Evolutionary conservation across 345 rosid genomes (phyloP).

Genomic region (Melaleuca alternifolia): DNA sequence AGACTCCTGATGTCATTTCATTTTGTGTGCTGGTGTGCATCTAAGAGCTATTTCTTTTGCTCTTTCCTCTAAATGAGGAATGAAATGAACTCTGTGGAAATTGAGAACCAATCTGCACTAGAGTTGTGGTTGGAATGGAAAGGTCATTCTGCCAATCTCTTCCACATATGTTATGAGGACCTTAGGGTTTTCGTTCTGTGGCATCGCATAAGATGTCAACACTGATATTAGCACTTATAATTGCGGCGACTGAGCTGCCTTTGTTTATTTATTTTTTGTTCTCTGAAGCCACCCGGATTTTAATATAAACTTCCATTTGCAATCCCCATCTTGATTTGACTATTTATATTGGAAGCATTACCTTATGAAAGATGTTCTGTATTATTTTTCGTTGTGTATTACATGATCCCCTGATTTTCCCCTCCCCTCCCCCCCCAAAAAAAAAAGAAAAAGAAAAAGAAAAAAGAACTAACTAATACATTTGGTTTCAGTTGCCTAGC

Average conservation of each 20-base stretch:
- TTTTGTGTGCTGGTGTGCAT: not conserved
- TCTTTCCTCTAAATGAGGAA: not conserved
- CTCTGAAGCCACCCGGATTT: not conserved
- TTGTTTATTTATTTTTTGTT: not conserved
- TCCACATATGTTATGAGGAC: not conserved
- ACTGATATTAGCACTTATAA: not conserved
- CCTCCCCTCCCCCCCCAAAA: not conserved
- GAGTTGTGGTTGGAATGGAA: not conserved
- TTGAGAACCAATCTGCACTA: not conserved
- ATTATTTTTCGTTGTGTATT: not conserved
- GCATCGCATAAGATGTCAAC: not conserved
- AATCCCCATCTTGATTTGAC: not conserved
- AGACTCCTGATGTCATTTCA: not conserved
- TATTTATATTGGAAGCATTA: not conserved
- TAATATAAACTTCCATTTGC: not conserved
- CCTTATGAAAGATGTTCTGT: not conserved
- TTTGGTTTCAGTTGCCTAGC: not conserved
- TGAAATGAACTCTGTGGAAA: not conserved
- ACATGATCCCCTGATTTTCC: not conserved
- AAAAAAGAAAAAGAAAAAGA: not conserved
- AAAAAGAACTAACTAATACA: not conserved
- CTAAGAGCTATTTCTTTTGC: not conserved
- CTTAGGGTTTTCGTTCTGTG: not conserved
- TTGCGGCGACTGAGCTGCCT: not conserved
- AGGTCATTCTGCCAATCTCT: not conserved